Conservation (phyloP, 176 grass and related monocot genomes). For the Stipa capillata region DNA sequence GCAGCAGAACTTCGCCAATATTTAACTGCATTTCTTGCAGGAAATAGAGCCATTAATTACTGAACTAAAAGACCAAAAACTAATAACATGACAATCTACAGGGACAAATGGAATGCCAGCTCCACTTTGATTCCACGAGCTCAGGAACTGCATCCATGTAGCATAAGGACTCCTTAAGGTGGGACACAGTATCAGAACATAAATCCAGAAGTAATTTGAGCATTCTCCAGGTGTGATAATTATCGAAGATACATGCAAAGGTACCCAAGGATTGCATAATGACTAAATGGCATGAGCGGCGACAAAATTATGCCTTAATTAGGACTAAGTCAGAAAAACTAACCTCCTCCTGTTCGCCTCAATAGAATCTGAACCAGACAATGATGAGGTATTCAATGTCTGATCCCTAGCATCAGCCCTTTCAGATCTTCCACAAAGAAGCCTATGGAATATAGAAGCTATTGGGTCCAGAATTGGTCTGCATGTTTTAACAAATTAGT, state of each 20-base stretch:
- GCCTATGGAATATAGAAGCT: constrained; percentile 72
- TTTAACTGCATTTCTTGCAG: not conserved
- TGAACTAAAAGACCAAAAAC: not conserved
- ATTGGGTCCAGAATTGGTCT: constrained; percentile 79
- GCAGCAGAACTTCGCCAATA: not conserved
- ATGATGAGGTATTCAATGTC: constrained; percentile 47
- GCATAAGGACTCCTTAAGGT: not conserved
- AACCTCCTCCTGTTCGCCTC: constrained; percentile 92
- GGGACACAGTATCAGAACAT: not conserved
- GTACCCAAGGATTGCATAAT: not conserved
- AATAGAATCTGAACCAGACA: constrained; percentile 80
- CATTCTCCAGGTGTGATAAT: not conserved
- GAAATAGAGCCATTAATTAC: not conserved
- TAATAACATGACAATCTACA: not conserved
- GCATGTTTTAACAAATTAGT: constrained; percentile 13
- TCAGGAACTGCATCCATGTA: not conserved
- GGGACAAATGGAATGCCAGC: not conserved
- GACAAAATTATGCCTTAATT: not conserved
- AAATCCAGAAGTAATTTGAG: not conserved
- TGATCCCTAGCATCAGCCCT: constrained; percentile 54
- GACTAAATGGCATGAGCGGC: not conserved
- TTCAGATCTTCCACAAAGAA: constrained; percentile 87
- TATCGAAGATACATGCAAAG: not conserved
- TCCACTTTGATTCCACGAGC: not conserved
- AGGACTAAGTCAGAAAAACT: not conserved